Percentiles rank a stretch among this genome's conserved stretches.
phyloP scores from a whole-genome alignment of 2,329 filamentous ascomycete species.

The Geosmithia flava region DNA sequence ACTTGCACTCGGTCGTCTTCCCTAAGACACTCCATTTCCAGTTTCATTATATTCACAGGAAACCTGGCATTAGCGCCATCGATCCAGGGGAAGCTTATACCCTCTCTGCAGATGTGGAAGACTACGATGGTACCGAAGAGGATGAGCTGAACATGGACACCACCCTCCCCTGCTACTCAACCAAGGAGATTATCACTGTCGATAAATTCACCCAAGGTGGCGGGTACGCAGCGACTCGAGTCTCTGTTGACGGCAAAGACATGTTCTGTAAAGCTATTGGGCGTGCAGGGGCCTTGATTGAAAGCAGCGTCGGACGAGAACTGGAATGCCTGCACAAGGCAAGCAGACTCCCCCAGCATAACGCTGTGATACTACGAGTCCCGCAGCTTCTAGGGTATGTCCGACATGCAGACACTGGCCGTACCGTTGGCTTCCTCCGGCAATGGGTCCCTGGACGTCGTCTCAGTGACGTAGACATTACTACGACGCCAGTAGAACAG shows the following conservation, averaged over 20 bases:
- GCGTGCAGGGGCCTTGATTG: constrained; percentile 3
- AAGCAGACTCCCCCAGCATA: constrained; percentile 1
- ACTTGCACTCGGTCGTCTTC: constrained; percentile 6
- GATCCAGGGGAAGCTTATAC: constrained; percentile 5
- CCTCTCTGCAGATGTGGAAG: constrained; percentile 1
- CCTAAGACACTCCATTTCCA: constrained; percentile 6
- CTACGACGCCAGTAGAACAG: constrained; percentile 1
- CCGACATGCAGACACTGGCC: constrained; percentile 2
- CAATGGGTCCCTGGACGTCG: constrained; percentile 7
- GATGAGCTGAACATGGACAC: constrained; percentile 5
- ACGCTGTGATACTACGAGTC: constrained; percentile 4
- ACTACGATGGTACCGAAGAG: constrained; percentile 2
- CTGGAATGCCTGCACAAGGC: constrained; percentile 6
- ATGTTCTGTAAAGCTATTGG: constrained; percentile 10
- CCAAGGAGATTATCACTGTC: constrained; percentile 5
- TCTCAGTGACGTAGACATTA: constrained; percentile 5
- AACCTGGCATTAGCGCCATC: constrained; percentile 6
- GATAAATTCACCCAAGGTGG: constrained; percentile 4
- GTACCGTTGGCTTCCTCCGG: constrained; percentile 7
- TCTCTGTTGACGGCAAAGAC: constrained; percentile 7
- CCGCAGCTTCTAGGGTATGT: constrained; percentile 8
- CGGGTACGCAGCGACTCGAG: constrained; percentile 4
- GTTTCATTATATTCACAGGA: constrained; percentile 3
- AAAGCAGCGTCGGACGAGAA: constrained; percentile 7
- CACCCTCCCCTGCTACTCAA: constrained; percentile 4